Evolutionary conservation across 371 early-diverging fungal species (phyloP), one percentile per base, ranked within the genome.

Genomic region (Ordospora colligata): DNA sequence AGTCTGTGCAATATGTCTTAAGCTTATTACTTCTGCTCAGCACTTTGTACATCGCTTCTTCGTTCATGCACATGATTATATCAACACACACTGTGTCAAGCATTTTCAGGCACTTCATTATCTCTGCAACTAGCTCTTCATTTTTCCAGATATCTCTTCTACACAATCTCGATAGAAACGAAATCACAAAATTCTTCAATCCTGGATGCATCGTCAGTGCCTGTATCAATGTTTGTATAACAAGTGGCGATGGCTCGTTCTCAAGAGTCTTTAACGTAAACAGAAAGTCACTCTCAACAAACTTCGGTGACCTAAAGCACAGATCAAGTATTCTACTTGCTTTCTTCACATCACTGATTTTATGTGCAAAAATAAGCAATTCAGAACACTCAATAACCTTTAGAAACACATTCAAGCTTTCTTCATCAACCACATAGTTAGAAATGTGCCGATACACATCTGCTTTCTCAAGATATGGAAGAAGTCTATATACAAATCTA

Each of bases 141-240:
- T 76, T 45, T 12, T 54, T 43, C 67, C 73, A 76, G 65, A 68
- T 54, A n/a, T 53, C 46, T 51, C 49, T 76, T 3, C 67, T 69
- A 10, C 63, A 47, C 12, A 76, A 2, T 44, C 66, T 69, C 21
- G 45, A 70, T 43, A 76, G 45, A 52, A 65, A 67, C 17, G 27
- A 37, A 19, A 69, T 44, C 11, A 66, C 63, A 70, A 64, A 70
- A 40, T 65, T 76, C 54, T 70, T 76, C n/a, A 69, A 40, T 23
- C 51, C 42, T 2, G 69, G 71, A 40, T 44, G 66, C 47, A 62
- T 70, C 45, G 53, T 42, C 23, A 63, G 45, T 11, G 76, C 53
- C 19, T 70, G 46, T 32, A 76, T 69, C 37, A 76, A 21, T 17
- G 67, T 70, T 51, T 70, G 14, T 12, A 76, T 70, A 54, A 76